These are phyloP conservation scores for Avicennia marina DNA, from an alignment of 257 asterid species.

Conservation along the genomic window DNA sequence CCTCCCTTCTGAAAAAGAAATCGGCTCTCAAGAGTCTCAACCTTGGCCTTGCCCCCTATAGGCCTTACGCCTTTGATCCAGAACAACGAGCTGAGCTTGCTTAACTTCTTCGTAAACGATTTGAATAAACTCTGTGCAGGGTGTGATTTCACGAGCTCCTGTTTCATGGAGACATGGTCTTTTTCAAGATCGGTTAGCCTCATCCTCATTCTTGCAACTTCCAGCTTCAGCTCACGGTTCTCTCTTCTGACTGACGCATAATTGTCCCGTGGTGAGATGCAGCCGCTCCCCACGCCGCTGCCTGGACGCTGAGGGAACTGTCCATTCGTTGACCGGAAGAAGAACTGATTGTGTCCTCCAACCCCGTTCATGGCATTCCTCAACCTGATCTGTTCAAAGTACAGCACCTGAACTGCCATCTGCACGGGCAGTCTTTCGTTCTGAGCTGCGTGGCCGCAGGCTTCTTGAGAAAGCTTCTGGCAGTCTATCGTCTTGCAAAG, in stretches of 20 bases:
- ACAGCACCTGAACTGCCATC: constrained; percentile 90
- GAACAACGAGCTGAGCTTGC: too few species aligned
- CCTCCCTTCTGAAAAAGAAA: too few species aligned
- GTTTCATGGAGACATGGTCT: constrained; percentile 91
- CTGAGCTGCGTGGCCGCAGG: constrained; percentile 98
- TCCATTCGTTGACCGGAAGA: constrained; percentile 57
- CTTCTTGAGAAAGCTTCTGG: constrained; percentile 87
- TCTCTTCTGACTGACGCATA: constrained; percentile 93
- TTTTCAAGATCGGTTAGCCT: constrained; percentile 89
- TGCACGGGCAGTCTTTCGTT: constrained; percentile 90
- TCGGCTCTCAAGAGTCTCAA: too few species aligned
- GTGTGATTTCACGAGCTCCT: too few species aligned
- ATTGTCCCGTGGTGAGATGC: constrained; percentile 92
- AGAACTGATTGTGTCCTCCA: constrained; percentile 56
- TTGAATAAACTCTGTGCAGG: too few species aligned
- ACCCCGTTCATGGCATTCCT: constrained; percentile 93
- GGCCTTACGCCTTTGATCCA: too few species aligned
- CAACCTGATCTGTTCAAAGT: constrained; percentile 84
- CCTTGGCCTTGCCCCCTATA: too few species aligned
- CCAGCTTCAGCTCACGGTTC: constrained; percentile 85
- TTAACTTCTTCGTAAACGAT: too few species aligned
- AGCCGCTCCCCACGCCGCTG: constrained; percentile 85
- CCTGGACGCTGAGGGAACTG: constrained; percentile 76
- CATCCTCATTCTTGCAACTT: constrained; percentile 95
- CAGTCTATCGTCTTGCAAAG: constrained; percentile 87